Evolutionary conservation across 495 filamentous ascomycete genomes (phyloP).

Genomic region (Wilcoxina mikolae): DNA sequence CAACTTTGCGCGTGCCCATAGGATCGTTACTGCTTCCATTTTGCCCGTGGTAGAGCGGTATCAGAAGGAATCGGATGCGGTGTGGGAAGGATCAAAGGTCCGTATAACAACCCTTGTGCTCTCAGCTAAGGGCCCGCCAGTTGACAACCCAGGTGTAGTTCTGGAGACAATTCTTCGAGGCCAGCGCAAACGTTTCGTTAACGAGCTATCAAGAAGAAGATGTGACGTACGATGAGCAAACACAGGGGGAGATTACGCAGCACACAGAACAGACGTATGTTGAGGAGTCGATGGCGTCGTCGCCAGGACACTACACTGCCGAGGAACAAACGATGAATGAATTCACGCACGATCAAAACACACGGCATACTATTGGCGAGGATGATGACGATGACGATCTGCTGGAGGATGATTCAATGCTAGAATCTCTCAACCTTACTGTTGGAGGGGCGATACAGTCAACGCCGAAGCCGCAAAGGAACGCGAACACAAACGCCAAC

Average conservation of each 20-base stretch:
- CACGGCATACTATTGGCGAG: conserved; percentile 15
- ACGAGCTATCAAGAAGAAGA: conserved; percentile 90
- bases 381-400: conserved; percentile 37
- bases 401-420: conserved; percentile 41
- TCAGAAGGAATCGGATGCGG: conserved; percentile 77
- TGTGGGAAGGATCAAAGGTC: conserved; percentile 95
- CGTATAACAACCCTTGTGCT: no score
- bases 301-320: conserved; percentile 29
- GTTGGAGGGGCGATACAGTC: conserved; percentile 12
- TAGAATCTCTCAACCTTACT: conserved; percentile 34
- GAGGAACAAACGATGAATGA: conserved; percentile 21
- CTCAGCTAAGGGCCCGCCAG: no score
- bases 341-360: conserved; percentile 17
- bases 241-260: conserved; percentile 28
- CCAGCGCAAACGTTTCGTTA: conserved; percentile 91
- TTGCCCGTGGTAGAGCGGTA: conserved; percentile 93
- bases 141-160: no score
- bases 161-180: conserved; percentile 99
- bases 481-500: conserved; percentile 39
- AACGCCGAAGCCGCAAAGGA: conserved; percentile 38
- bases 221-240: conserved; percentile 34
- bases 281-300: conserved; percentile 31
- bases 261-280: conserved; percentile 31
- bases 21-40: conserved; percentile 87
- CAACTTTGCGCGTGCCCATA: conserved; percentile 93